These are phyloP conservation scores for Triticum dicoccoides DNA, from an alignment of 176 grass and related monocot species.

Conservation along the genomic window DNA sequence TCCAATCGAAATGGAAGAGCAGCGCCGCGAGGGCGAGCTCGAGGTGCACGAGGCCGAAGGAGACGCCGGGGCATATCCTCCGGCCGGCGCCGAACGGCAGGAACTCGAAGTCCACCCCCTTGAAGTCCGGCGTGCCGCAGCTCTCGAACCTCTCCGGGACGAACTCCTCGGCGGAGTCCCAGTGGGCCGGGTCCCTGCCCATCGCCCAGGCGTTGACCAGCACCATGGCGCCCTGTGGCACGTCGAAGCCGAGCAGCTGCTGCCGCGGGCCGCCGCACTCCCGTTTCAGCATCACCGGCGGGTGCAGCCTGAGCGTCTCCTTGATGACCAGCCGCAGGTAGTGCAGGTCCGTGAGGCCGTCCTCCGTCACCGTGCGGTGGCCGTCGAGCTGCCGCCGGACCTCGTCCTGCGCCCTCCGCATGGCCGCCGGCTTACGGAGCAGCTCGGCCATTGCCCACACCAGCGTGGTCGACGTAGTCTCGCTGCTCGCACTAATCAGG, in stretches of 20 bases:
- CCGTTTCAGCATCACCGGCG: background rate
- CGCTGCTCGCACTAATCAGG: background rate
- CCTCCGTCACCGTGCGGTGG: background rate
- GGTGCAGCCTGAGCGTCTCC: background rate
- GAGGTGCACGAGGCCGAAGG: background rate
- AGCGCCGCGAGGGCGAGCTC: background rate
- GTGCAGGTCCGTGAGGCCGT: background rate
- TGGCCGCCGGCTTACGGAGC: background rate
- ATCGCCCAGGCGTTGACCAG: background rate
- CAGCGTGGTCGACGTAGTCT: background rate
- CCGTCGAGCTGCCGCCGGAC: background rate
- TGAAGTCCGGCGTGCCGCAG: background rate
- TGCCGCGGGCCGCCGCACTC: background rate
- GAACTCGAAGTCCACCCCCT: background rate
- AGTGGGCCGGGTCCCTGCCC: background rate
- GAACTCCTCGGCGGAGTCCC: background rate
- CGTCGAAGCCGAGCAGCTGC: background rate
- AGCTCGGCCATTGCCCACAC: background rate
- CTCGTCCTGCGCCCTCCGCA: background rate
- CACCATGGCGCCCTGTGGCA: background rate
- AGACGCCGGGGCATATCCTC: constrained; percentile 25
- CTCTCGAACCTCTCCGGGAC: background rate
- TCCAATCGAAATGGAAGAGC: background rate
- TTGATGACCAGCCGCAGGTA: background rate
- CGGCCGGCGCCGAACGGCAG: constrained; percentile 20